Base-by-base conservation (phyloP, 2,329 filamentous ascomycete species). In the Ophiosphaerella herpotricha region DNA sequence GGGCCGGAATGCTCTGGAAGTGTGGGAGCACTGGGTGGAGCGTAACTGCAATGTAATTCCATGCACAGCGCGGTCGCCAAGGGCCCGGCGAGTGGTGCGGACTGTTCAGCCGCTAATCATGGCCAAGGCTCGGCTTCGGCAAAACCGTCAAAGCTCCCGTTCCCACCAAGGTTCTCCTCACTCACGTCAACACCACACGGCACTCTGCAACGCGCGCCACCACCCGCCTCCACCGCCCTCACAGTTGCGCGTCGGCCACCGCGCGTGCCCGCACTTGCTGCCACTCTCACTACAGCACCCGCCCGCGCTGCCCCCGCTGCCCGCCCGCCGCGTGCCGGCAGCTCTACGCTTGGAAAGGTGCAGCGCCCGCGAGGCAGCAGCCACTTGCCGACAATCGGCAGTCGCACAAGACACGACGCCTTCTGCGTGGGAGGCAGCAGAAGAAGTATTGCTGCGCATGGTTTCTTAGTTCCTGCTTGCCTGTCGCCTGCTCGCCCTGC, bases 161-260 rank as follows among this genome's bases (percentile, higher is more conserved):
- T 24, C 42, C 13, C 18, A 14, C 23, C 23, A 39, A 41, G 31
- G 39, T 48, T 54, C 61, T 64, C 66, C 60, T 66, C 64, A 62
- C 57, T 55, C 48, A 49, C 65, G 57, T 59, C 61, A 58, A 54
- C 51, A 61, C 64, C 43, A 66, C 66, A 66, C 66, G 60, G 67
- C 65, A 59, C 60, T 42, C 36, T 45, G n/a, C 52, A 46, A 34
- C 39, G 43, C 59, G 45, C 53, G 47, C 52, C 52, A 41, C 39
- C 60, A 47, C 26, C 4, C 26, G 11, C 58, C 35, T 23, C 38
- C 50, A 34, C 48, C 54, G 50, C 52, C 44, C 51, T 39, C 49
- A 38, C 50, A n/a, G 21, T 54, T 24, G 39, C 45, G 54, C 51
- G 49, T 46, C 8, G 43, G 35, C 46, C 37, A 32, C 41, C 11